Conservation (phyloP, 306 rosid genomes). For the Hippophae tibetana region DNA sequence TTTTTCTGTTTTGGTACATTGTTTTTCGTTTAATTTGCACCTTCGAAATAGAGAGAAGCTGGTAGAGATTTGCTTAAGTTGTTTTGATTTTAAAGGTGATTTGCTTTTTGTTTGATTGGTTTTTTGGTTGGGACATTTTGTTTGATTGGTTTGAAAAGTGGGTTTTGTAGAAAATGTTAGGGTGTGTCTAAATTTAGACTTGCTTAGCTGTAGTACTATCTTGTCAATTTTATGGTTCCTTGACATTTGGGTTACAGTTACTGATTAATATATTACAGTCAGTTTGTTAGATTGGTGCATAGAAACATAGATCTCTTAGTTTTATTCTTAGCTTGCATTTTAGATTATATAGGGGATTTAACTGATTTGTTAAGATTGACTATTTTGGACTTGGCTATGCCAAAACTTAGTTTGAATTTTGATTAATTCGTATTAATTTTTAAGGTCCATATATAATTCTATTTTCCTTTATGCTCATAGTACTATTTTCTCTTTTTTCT, state of each 20-base stretch:
- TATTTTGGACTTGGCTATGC: neutral
- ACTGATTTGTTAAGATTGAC: neutral
- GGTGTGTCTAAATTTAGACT: neutral
- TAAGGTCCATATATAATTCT: neutral
- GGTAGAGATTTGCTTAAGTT: neutral
- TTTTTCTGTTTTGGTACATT: too few relatives aligned
- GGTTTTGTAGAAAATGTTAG: constrained; percentile 6
- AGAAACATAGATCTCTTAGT: constrained; percentile 6
- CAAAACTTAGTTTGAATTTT: neutral
- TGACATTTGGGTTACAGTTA: neutral
- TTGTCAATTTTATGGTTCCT: too few relatives aligned
- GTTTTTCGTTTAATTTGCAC: too few relatives aligned
- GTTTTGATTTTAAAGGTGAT: neutral
- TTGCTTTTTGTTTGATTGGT: neutral
- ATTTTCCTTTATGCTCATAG: neutral
- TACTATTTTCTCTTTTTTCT: neutral
- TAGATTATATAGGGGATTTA: neutral
- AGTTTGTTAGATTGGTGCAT: neutral
- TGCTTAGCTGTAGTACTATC: neutral
- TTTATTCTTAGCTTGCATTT: neutral
- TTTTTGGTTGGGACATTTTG: neutral
- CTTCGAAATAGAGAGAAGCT: too few relatives aligned
- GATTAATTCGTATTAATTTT: too few relatives aligned
- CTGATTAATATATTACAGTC: neutral
- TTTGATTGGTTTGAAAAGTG: neutral